A percentile compares a stretch with the other conserved stretches of the same genome.
phyloP scores from a whole-genome alignment of 768 basidiomycete genomes.

The Mycena leptocephala region DNA sequence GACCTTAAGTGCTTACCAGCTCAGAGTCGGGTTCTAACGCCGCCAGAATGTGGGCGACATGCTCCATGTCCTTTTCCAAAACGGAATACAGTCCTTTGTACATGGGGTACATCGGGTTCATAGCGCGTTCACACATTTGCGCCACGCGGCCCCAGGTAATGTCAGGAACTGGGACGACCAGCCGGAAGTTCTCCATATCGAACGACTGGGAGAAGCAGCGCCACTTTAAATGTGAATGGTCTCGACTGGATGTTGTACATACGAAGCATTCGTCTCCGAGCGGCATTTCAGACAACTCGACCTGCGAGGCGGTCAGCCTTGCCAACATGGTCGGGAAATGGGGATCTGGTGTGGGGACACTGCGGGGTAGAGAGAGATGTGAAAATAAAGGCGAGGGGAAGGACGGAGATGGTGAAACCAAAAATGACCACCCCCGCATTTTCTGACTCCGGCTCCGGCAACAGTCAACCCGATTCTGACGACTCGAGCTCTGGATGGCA shows the following conservation, averaged over 20 bases:
- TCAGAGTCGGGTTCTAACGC: slow-evolving; percentile 7
- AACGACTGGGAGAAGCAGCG: neutral
- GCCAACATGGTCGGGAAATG: slow-evolving; percentile 14
- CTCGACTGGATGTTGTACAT: neutral
- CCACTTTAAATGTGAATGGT: neutral
- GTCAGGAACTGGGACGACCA: slow-evolving; percentile 28
- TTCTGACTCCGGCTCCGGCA: neutral
- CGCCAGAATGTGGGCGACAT: slow-evolving; percentile 24
- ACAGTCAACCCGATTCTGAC: neutral
- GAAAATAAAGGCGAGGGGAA: neutral
- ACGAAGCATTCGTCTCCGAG: slow-evolving; percentile 19
- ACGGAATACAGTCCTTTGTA: slow-evolving; percentile 28
- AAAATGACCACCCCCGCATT: neutral
- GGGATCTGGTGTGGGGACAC: neutral
- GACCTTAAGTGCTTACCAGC: neutral
- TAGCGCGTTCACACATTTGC: slow-evolving; percentile 26
- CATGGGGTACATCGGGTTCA: slow-evolving; percentile 33
- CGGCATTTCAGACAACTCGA: slow-evolving; percentile 2
- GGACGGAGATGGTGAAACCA: neutral
- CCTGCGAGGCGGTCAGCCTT: slow-evolving; percentile 19
- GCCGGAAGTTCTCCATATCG: slow-evolving; percentile 17
- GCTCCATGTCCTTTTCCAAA: slow-evolving; percentile 25
- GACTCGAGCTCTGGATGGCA: too few species aligned
- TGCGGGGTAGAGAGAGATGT: neutral
- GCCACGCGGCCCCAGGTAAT: slow-evolving; percentile 22